phyloP scores from a whole-genome alignment of 2,329 filamentous ascomycete genomes.

The Colletotrichum gloeosporioides region DNA sequence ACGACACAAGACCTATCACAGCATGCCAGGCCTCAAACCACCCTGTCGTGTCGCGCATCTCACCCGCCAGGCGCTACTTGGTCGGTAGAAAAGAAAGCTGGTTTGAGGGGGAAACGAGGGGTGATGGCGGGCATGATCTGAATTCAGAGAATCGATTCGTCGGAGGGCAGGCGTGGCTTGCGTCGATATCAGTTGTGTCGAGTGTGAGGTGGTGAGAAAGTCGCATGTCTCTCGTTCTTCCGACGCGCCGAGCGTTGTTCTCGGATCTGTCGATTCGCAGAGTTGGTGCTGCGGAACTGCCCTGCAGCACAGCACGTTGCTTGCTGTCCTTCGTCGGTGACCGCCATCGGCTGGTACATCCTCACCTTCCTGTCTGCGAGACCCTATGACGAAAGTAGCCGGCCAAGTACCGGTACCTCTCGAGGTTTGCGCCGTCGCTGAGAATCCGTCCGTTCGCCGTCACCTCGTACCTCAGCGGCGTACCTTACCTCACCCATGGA shows the following conservation, averaged over 20 bases:
- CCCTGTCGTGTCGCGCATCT: background rate
- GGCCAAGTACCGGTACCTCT: background rate
- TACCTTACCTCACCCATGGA: background rate
- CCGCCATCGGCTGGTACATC: background rate
- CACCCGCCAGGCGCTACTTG: background rate
- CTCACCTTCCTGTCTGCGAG: background rate
- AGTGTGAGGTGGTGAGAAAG: conserved; percentile 2
- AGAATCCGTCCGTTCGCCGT: background rate
- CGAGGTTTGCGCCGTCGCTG: background rate
- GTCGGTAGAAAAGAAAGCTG: background rate
- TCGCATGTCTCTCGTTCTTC: conserved; percentile 11
- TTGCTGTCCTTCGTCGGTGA: background rate
- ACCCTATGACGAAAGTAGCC: conserved; percentile 10
- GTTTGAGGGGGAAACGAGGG: background rate
- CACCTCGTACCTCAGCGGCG: background rate
- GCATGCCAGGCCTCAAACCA: background rate
- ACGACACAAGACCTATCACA: conserved; percentile 1
- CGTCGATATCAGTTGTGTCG: background rate
- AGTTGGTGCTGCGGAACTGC: background rate
- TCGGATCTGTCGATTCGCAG: conserved; percentile 10
- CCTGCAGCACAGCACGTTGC: background rate
- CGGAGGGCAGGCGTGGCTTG: background rate
- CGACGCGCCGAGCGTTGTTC: conserved; percentile 11
- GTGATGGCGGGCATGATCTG: background rate
- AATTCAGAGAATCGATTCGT: background rate